Evolutionary conservation across 768 basidiomycete genomes (phyloP).

Genomic region (Pleurotus tuber-regium): DNA sequence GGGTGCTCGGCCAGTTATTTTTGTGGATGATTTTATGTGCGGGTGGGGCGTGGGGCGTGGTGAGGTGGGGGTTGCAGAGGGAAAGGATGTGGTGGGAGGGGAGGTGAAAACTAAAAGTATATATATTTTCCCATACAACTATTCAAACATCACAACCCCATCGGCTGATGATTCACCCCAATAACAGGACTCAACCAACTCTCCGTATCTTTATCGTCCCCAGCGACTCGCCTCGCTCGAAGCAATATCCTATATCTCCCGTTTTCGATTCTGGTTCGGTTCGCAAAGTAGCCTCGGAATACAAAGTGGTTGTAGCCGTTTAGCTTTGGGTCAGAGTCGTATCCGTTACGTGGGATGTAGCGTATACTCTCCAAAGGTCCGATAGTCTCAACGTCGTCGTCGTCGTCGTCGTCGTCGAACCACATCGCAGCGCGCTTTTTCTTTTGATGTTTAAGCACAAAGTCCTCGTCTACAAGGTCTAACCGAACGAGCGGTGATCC

Average conservation of each 20-base stretch:
- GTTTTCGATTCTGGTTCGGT: constrained; percentile 3
- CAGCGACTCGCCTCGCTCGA: background rate
- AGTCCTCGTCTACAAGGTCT: constrained; percentile 30
- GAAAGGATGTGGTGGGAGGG: background rate
- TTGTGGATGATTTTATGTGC: no score
- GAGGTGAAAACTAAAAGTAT: no score
- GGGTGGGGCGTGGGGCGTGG: no score
- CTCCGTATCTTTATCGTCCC: constrained; percentile 3
- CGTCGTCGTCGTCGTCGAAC: constrained; percentile 14
- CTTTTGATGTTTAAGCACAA: constrained; percentile 20
- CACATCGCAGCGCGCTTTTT: constrained; percentile 13
- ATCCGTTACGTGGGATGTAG: constrained; percentile 15
- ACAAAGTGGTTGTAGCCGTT: constrained; percentile 6
- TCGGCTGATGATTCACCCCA: background rate
- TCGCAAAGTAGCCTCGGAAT: constrained; percentile 5
- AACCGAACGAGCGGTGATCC: constrained; percentile 27
- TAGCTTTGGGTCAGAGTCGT: constrained; percentile 6
- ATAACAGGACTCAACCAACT: constrained; percentile 8
- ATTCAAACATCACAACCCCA: background rate
- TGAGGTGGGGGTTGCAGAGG: background rate
- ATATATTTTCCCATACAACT: no score
- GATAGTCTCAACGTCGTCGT: constrained; percentile 18
- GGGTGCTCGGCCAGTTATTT: no score
- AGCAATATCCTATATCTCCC: constrained; percentile 5
- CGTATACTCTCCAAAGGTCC: constrained; percentile 13